Base-by-base conservation (phyloP, 257 asterid genomes). In the Thymus mandschuricus region DNA sequence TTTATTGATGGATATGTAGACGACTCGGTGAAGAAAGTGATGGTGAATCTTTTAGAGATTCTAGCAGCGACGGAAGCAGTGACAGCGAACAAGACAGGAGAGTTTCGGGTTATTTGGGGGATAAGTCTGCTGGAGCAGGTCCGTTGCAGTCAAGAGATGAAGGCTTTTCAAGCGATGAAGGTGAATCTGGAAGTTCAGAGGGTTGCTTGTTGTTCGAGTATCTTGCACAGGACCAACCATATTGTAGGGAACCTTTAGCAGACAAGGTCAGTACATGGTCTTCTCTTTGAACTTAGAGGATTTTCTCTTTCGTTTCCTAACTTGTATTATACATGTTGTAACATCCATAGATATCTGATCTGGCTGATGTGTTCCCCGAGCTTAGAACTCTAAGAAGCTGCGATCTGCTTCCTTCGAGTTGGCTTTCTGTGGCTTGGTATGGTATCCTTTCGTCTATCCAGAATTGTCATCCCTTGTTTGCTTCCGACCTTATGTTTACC, bases 401-500 rank as follows among this genome's bases (percentile, higher is more conserved):
- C 58, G 98, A 92, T 83, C 79, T 92, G 57, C 90, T 79, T 34
- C 82, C 85, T 15, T 83, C 93, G 52, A 90, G 98, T 74, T 92
- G 98, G 98, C 86, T 92, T 66, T 92, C 98, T 77, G 97, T 92
- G 62, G 97, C 98, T 55, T 90, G 98, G 97, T 92, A 89, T 60
- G 7, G 7, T 7, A 38, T 38, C 56, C 8, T 56, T 68, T 72
- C 55, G 28, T 60, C 15, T 46, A 9, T 71, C 34, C 34, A 3
- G 4, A 64, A 59, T 65, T 33, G 28, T 34, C 41, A 6, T 71
- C 43, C 67, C 46, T 35, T 71, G 55, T 43, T 8, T 44, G 48
- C 21, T 48, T 29, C 33, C 50, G 30, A 59, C 73, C 52, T 21
- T 44, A 29, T 35, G 31, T 29, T 15, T 27, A 56, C 10, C 73